Conservation (phyloP, 495 filamentous ascomycete species). For the Oleoguttula mirabilis region DNA sequence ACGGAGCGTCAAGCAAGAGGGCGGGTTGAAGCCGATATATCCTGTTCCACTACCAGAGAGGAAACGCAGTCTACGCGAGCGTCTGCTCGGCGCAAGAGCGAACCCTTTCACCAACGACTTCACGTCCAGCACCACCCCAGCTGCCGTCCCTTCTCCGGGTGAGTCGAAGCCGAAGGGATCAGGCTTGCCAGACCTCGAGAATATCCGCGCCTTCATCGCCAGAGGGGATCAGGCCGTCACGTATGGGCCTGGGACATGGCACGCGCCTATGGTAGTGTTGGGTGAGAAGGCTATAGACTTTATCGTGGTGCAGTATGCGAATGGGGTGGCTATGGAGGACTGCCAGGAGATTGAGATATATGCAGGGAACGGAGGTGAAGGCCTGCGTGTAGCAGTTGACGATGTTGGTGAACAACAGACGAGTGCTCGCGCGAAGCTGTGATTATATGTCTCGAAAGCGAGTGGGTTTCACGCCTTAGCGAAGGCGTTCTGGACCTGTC, state of each 20-base stretch:
- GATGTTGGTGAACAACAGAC: neutral
- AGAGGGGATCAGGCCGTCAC: constrained; percentile 75
- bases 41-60: constrained; percentile 28
- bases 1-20: constrained; percentile 4
- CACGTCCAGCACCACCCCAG: constrained; percentile 14
- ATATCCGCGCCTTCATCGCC: constrained; percentile 66
- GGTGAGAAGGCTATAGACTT: constrained; percentile 62
- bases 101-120: constrained; percentile 31
- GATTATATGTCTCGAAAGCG: neutral
- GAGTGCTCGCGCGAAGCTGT: neutral
- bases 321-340: constrained; percentile 74
- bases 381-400: constrained; percentile 21
- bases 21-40: constrained; percentile 28
- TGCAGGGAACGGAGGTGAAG: constrained; percentile 20
- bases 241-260: constrained; percentile 87
- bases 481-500: too few relatives aligned
- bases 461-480: neutral
- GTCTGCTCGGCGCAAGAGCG: constrained; percentile 28
- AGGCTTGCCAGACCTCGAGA: constrained; percentile 62
- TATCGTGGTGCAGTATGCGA: constrained; percentile 78
- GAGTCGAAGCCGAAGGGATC: constrained; percentile 31
- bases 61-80: constrained; percentile 25
- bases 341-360: constrained; percentile 67
- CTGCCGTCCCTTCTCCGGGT: constrained; percentile 19
- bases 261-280: constrained; percentile 90